Base-by-base conservation (phyloP, 495 filamentous ascomycete species). In the Acidiella bohemica region DNA sequence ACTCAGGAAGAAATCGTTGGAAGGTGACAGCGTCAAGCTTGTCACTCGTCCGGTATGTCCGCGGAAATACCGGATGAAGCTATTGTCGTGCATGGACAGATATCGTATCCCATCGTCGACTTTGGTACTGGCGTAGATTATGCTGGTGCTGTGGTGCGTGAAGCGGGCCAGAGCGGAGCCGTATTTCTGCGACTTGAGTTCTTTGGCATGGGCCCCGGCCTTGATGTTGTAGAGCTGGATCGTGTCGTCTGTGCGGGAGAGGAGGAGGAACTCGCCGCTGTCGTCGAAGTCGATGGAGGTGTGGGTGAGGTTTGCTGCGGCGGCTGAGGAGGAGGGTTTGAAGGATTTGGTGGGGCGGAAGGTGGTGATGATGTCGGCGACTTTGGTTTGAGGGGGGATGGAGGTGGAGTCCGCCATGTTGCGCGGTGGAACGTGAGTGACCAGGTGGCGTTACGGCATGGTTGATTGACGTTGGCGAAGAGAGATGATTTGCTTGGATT, bases 261-360 rank as follows among this genome's bases (percentile, higher is more conserved):
- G 78, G 54, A 96, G 82, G 28, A 87, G 67, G 27, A 82, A 80
- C 48, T 93, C 85, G 53, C 90, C 90, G 18, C 78, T 77, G 64
- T 95, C 86, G 61, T 96, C 87, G 53, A 94, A 96, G 63, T 96
- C 87, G 50, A 99, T 73, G 4, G 87, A 95, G 1, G 76, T 80
- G 33, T 65, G 70, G 54, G 36, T 69, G 56, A 54, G 65, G 62
- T 49, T 66, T n/a, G n/a, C n/a, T n/a, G n/a, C n/a, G n/a, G n/a
- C n/a, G n/a, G n/a, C n/a, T n/a, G n/a, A n/a, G 57, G 37, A 55
- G 16, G 31, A 14, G 12, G 43, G 16, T 38, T 55, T 56, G 55
- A 66, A 66, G 27, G 47, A 53, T 39, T 57, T 49, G 4, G 53
- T 41, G 1, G 59, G 60, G 22, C 55, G 47, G 46, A 57, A 63